phyloP scores from a whole-genome alignment of 1,284 basidiomycete genomes.

The Salmacisia buchloeana region DNA sequence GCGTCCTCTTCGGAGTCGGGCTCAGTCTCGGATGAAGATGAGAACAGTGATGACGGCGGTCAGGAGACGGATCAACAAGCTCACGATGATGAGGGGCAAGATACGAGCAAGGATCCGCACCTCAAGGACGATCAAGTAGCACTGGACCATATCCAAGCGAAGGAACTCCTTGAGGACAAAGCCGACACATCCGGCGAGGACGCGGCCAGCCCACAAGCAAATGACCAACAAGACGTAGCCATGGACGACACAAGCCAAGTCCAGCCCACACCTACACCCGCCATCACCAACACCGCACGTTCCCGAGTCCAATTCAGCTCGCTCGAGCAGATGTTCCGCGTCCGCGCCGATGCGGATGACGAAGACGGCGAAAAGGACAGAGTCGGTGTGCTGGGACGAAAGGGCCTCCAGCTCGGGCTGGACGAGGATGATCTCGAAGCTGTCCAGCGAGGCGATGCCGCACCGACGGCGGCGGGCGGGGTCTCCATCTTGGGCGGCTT shows the following conservation, averaged over 20 bases:
- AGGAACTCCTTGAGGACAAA: no score
- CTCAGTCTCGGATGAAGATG: background rate
- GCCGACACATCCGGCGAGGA: no score
- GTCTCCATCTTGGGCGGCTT: slow-evolving; percentile 7
- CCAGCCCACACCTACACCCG: background rate
- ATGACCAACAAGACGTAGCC: no score
- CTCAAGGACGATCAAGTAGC: no score
- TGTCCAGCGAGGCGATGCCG: slow-evolving; percentile 55
- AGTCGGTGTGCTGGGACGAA: no score
- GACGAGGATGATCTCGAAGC: slow-evolving; percentile 5
- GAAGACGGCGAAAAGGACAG: background rate
- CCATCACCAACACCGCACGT: background rate
- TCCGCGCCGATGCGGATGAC: background rate
- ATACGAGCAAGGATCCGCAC: background rate
- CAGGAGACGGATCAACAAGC: background rate
- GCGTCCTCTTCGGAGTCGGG: background rate
- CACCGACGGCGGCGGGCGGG: slow-evolving; percentile 67
- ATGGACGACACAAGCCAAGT: background rate
- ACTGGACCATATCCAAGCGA: no score
- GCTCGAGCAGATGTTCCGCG: background rate
- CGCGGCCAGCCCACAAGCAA: no score
- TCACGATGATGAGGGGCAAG: background rate
- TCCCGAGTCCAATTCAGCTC: background rate
- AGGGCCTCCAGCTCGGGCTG: background rate
- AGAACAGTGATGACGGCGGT: background rate